These are phyloP conservation scores for Gaultheria prostrata DNA, from an alignment of 148 eudicot species.

Conservation along the genomic window DNA sequence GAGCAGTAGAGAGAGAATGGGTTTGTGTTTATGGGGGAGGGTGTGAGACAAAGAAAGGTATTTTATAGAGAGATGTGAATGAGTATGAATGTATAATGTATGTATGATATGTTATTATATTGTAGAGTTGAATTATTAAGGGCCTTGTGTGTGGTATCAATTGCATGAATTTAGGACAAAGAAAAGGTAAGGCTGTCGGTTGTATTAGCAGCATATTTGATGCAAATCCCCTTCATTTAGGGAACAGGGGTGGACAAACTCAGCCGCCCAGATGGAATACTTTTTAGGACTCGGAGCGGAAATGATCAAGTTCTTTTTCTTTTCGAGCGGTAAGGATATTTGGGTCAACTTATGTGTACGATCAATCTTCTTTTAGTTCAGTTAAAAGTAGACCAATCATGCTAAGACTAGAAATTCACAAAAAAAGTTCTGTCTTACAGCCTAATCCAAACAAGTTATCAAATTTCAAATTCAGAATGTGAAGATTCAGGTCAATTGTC, in stretches of 20 bases:
- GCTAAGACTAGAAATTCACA: too few species aligned
- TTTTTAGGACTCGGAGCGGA: conserved; percentile 7
- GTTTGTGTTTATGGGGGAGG: conserved; percentile 15
- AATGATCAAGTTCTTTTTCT: conserved; percentile 26
- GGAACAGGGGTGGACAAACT: conserved; percentile 55
- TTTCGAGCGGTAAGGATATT: too few species aligned
- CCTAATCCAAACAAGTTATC: too few species aligned
- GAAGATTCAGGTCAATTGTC: too few species aligned
- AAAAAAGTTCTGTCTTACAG: too few species aligned
- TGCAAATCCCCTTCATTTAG: conserved; percentile 31
- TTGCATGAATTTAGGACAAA: conserved; percentile 51
- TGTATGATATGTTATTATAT: background rate
- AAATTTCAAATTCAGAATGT: too few species aligned
- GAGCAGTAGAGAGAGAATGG: conserved; percentile 3
- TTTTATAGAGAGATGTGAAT: conserved; percentile 6
- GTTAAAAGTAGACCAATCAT: too few species aligned
- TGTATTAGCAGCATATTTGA: conserved; percentile 32
- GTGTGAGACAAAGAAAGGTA: conserved; percentile 4
- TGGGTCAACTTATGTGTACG: too few species aligned
- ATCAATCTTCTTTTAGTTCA: too few species aligned
- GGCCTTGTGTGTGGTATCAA: background rate
- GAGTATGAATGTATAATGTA: background rate
- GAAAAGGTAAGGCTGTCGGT: conserved; percentile 51
- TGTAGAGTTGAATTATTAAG: background rate
- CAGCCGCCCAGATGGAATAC: conserved; percentile 48